Evolutionary conservation across 78 protist genomes (phyloP).

Genomic region (Guillardia theta): DNA sequence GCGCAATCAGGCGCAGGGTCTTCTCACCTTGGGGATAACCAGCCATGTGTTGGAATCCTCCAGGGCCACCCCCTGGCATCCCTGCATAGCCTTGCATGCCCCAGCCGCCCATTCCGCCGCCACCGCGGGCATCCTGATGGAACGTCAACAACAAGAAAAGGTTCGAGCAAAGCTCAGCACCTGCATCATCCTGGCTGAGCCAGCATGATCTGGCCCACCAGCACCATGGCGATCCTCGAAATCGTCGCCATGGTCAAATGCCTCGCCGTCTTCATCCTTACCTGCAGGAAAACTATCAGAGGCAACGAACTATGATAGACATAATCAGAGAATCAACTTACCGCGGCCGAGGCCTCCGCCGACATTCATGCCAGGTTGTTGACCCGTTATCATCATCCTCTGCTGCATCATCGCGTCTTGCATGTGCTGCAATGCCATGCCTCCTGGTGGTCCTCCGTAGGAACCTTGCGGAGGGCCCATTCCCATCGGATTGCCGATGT

Average conservation of each 20-base stretch:
- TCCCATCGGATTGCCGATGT: not conserved
- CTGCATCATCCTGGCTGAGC: not conserved
- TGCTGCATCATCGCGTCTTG: not conserved
- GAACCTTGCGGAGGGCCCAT: not conserved
- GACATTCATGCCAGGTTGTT: not conserved
- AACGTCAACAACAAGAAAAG: not conserved
- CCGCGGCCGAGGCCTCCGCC: too few relatives aligned
- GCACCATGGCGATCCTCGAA: not conserved
- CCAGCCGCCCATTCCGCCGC: too few relatives aligned
- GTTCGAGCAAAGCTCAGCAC: not conserved
- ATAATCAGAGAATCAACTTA: too few relatives aligned
- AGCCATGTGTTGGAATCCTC: not conserved
- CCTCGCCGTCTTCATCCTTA: not conserved
- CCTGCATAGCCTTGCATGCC: not conserved
- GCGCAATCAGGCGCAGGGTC: not conserved
- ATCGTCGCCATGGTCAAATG: not conserved
- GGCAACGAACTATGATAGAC: too few relatives aligned
- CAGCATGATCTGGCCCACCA: not conserved
- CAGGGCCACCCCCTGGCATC: not conserved
- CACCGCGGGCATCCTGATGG: too few relatives aligned
- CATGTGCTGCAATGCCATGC: not conserved
- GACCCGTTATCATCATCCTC: not conserved
- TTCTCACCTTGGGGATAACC: not conserved
- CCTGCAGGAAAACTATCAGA: too few relatives aligned
- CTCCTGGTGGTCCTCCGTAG: not conserved